phyloP scores from a whole-genome alignment of 805 yeast genomes.

The Huiozyma sinensis region DNA sequence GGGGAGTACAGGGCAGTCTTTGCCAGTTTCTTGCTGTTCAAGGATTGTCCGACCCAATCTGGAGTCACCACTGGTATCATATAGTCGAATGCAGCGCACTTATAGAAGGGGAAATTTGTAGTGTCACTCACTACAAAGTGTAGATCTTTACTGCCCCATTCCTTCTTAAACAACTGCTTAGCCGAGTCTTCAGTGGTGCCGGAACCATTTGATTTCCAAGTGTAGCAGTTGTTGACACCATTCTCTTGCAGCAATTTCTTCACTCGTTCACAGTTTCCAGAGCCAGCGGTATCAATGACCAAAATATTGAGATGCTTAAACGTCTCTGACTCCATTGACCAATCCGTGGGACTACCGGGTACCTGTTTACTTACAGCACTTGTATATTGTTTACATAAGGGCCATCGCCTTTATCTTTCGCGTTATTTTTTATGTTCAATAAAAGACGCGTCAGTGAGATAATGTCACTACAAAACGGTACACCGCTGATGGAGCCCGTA shows the following conservation, averaged over 20 bases:
- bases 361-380: too few relatives aligned
- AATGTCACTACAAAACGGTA: too few relatives aligned
- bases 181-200: not conserved
- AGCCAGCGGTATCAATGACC: constrained; percentile 7
- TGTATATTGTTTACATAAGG: too few relatives aligned
- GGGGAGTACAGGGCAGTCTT: constrained; percentile 45
- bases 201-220: too few relatives aligned
- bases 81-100: constrained; percentile 19
- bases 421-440: too few relatives aligned
- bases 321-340: not conserved
- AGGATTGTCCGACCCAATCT: constrained; percentile 20
- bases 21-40: constrained; percentile 12
- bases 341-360: too few relatives aligned
- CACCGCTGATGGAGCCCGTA: too few relatives aligned
- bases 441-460: too few relatives aligned
- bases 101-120: constrained; percentile 20
- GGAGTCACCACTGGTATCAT: constrained; percentile 23
- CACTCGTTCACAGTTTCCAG: too few relatives aligned
- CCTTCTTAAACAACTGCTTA: not conserved
- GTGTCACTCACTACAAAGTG: constrained; percentile 20
- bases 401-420: too few relatives aligned
- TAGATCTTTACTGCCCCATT: constrained; percentile 9
- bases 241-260: not conserved
- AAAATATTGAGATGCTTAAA: constrained; percentile 17
- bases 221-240: constrained; percentile 1